These are phyloP conservation scores for Bondarzewia mesenterica DNA, from an alignment of 1,284 basidiomycete genomes.

Conservation along the genomic window DNA sequence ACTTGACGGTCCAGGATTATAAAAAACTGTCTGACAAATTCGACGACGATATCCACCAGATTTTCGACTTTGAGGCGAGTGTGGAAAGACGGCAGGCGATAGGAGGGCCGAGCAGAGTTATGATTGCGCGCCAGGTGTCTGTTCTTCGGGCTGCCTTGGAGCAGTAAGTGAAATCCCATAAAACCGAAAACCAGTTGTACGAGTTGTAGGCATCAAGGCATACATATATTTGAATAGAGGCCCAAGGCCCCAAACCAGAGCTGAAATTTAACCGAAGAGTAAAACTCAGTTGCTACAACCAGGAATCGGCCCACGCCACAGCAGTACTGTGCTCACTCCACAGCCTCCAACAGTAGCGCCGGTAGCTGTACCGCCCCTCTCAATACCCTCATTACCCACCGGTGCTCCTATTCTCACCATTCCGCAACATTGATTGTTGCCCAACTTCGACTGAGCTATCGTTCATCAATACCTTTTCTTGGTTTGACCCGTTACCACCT, in stretches of 20 bases:
- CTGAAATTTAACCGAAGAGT: no score
- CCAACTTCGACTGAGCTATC: constrained; percentile 5
- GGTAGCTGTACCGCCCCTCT: neutral
- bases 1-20: constrained; percentile 77
- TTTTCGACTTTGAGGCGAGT: constrained; percentile 91
- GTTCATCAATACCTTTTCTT: constrained; percentile 12
- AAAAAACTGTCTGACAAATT: constrained; percentile 74
- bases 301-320: neutral
- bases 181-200: no score
- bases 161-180: no score
- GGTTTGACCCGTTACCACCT: constrained; percentile 17
- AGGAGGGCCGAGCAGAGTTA: constrained; percentile 82
- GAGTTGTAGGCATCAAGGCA: no score
- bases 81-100: constrained; percentile 93
- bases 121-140: constrained; percentile 80
- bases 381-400: constrained; percentile 8
- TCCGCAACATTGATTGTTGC: constrained; percentile 27
- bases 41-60: constrained; percentile 68
- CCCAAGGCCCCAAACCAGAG: no score
- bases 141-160: constrained; percentile 46
- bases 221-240: no score
- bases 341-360: neutral
- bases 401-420: constrained; percentile 3
- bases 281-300: neutral
- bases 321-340: neutral